Evolutionary conservation across 176 grass and related monocot genomes (phyloP), one percentile per base, ranked within the genome.

Genomic region (Rhynchospora pubera): DNA sequence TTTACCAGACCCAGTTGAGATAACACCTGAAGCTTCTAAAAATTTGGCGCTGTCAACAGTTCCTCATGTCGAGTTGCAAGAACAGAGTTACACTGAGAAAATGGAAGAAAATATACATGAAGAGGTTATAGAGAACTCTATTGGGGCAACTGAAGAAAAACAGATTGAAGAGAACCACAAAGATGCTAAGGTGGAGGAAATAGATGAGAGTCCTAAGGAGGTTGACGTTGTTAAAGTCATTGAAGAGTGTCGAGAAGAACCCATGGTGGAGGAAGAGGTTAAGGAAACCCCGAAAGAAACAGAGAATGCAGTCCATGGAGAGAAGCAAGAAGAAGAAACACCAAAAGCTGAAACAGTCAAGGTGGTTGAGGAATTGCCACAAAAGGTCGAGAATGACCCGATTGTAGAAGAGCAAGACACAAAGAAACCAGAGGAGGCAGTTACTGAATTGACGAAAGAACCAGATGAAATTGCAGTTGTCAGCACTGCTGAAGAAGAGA

Each of bases 271-370:
- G 46, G 79, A 28, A 66, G 79, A 82, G 44, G 61, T 63, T 9
- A 26, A 46, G 28, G 78, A 63, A 63, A 62, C 28, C 28, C 78
- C 78, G 13, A 62, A 13, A 80, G 77, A 62, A 21, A 62, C 56
- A 61, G 57, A 81, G 12, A 39, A 51, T 65, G 58, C 26, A 82
- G 61, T 82, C 22, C 28, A 67, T 65, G 79, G 14, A 0, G 79
- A 82, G 57, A 65, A 58, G n/a, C 61, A 82, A 53, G 61, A 81
- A 81, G 57, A 81, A 81, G 78, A 67, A 13, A 61, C 15, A 9
- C 79, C 21, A 1, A 43, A 82, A 9, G 22, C 53, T 48, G 79
- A 82, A 53, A 21, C 59, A 47, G 7, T 28, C 14, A 21, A 82
- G 16, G 44, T 34, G 23, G 61, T 67, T 51, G 42, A 82, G 60